Conservation (phyloP, 2,329 filamentous ascomycete species). For the Penicillium sp. region DNA sequence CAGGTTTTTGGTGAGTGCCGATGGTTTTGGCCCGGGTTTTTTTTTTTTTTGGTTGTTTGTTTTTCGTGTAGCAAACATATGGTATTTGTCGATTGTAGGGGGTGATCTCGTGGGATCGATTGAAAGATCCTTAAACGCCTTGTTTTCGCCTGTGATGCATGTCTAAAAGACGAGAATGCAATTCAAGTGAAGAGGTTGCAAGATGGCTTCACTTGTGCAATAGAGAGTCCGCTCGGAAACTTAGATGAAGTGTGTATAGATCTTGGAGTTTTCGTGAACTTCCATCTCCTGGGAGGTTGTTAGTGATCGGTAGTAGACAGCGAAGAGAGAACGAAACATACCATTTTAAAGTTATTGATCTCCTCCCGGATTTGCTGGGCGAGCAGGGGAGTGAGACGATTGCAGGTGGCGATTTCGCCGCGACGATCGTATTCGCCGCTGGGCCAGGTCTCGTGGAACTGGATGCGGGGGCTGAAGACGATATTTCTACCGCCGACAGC, state of each 20-base stretch:
- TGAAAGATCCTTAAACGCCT: conserved; percentile 19
- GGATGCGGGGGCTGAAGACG: conserved; percentile 84
- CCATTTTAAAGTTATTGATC: conserved; percentile 99
- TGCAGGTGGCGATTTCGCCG: conserved; percentile 96
- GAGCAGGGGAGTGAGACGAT: conserved; percentile 92
- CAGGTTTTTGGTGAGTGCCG: neutral
- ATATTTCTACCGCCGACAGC: conserved; percentile 52
- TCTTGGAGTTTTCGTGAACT: conserved; percentile 97
- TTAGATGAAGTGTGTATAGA: conserved; percentile 99
- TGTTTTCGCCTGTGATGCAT: conserved; percentile 26
- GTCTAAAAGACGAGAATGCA: conserved; percentile 28
- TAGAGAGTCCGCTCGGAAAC: conserved; percentile 31
- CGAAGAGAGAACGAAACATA: conserved; percentile 48
- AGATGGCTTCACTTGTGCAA: conserved; percentile 10
- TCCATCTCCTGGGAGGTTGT: conserved; percentile 86
- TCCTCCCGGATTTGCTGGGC: conserved; percentile 99
- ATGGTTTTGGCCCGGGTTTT: neutral
- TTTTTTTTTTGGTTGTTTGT: neutral
- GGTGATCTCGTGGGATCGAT: neutral
- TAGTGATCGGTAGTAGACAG: conserved; percentile 2
- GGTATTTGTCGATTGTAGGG: neutral
- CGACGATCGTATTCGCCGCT: conserved; percentile 93
- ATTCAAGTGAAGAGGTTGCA: neutral
- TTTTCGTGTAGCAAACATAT: conserved; percentile 9
- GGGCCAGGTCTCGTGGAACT: conserved; percentile 96